phyloP scores from a whole-genome alignment of 2,329 filamentous ascomycete genomes.

The Diaporthe amygdali region DNA sequence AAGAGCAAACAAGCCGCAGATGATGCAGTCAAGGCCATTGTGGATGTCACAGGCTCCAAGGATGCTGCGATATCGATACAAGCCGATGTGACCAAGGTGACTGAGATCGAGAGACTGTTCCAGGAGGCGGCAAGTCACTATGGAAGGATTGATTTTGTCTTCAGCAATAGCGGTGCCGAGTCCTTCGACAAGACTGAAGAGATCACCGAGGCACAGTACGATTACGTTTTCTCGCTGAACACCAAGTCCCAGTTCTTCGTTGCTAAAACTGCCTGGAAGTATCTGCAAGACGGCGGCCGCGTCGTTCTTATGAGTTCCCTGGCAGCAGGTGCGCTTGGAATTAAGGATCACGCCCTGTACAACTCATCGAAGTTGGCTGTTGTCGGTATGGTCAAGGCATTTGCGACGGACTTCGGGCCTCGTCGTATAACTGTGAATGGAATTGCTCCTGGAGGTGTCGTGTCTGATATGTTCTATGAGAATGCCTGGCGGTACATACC shows the following conservation, averaged over 20 bases:
- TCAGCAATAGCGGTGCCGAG: background rate
- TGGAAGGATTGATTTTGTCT: background rate
- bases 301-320: background rate
- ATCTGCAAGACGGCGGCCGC: background rate
- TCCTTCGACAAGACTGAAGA: background rate
- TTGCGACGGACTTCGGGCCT: background rate
- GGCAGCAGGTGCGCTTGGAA: background rate
- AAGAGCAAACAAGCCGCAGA: background rate
- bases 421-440: background rate
- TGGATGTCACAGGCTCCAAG: background rate
- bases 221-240: background rate
- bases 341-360: background rate
- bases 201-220: background rate
- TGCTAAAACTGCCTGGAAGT: background rate
- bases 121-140: background rate
- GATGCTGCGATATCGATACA: background rate
- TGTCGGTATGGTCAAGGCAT: background rate
- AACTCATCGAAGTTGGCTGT: background rate
- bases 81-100: background rate
- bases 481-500: background rate
- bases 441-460: background rate
- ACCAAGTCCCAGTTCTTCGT: background rate
- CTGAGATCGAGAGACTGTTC: background rate
- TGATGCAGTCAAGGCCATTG: background rate
- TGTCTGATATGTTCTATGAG: background rate